phyloP scores from a whole-genome alignment of 116 monocot species.

The Phalaenopsis hybrid region DNA sequence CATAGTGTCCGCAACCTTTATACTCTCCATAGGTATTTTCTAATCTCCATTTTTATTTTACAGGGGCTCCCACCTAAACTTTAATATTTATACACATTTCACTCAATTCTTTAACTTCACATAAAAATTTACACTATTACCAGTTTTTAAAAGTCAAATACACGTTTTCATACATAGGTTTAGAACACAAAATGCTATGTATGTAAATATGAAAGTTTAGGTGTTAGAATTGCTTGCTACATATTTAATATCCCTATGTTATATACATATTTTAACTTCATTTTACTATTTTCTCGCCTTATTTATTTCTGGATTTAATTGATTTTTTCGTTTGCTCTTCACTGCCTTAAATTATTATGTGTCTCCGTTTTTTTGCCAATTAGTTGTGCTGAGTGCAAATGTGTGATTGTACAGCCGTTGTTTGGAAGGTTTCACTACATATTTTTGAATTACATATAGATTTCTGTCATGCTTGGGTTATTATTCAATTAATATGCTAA shows the following conservation, averaged over 20 bases:
- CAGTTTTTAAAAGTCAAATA: too few species aligned
- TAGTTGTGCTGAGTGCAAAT: background rate
- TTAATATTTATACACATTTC: too few species aligned
- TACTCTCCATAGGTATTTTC: slow-evolving; percentile 88
- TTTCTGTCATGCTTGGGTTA: background rate
- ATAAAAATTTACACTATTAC: too few species aligned
- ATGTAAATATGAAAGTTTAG: too few species aligned
- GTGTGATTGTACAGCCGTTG: background rate
- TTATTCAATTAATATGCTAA: background rate
- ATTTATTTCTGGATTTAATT: background rate
- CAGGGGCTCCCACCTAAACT: too few species aligned
- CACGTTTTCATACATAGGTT: too few species aligned
- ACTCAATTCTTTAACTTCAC: too few species aligned
- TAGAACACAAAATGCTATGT: too few species aligned
- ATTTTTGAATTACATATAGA: background rate
- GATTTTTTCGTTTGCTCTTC: background rate
- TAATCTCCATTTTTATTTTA: background rate
- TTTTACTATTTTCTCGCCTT: background rate
- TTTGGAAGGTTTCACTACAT: background rate
- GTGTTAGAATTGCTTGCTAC: too few species aligned
- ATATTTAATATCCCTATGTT: too few species aligned
- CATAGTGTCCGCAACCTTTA: slow-evolving; percentile 85
- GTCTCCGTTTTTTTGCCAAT: background rate
- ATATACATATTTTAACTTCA: too few species aligned
- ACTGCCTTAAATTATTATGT: background rate